Evolutionary conservation across 352 stramenopile species (phyloP), one percentile per base, ranked within the genome.

Genomic region (Phytophthora chlamydospora): DNA sequence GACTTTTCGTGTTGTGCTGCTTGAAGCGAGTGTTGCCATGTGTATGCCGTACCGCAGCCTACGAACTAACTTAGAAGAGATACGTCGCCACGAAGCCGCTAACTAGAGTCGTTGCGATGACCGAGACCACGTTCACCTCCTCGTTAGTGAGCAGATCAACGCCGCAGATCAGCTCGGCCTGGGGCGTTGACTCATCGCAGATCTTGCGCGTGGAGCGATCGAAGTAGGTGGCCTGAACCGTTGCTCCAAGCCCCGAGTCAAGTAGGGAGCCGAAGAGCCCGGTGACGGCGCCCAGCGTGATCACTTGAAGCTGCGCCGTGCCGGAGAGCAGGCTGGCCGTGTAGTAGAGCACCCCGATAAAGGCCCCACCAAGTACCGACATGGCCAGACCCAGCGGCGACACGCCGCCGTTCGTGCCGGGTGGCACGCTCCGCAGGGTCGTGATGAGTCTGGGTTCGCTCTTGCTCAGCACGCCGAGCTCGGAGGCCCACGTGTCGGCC

Each of bases 391-490:
- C 96, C 2, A 88, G 63, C 3, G 82, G 6, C 6, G 92, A 98
- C n/a, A 98, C 75, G 7, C 90, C 96, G 39, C 96, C 96, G 77
- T 99, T 99, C 6, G 95, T 98, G 8, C 96, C 95, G 1, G 87
- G 78, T 0, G 95, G 95, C 19, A 98, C 96, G 13, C 68, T 58
- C 1, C 48, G 35, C 17, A 91, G 52, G 34, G 76, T 86, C 38
- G 93, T 98, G 56, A 99, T 88, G 33, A 98, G 76, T 35, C 93
- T 58, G 0, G 96, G 96, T 14, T 68, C 45, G 43, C 64, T 77
- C 39, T 73, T 74, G 43, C 81, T 90, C 0, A 98, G 74, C 27
- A 98, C 96, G 7, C 95, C 96, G 6, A 99, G 73, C 68, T 99
- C 96, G 1, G 90, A 98, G n/a, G 95, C 93, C 83, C 96, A 97